Conservation (phyloP, 2,329 filamentous ascomycete genomes). For the Ophiostoma piceae region DNA sequence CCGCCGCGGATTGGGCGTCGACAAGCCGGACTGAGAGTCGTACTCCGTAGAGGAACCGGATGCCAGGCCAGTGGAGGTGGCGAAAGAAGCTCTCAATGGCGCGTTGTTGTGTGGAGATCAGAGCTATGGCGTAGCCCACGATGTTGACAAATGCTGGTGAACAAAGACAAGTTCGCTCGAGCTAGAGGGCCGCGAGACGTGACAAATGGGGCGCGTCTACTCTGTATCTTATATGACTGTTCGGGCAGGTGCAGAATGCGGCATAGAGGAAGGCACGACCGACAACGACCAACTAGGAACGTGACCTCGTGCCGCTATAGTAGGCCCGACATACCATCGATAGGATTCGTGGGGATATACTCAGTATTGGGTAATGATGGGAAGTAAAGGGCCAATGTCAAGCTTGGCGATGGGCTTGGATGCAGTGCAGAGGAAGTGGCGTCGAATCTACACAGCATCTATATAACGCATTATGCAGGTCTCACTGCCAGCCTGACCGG, state of each 20-base stretch:
- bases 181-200: background rate
- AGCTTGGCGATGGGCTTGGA: conserved; percentile 2
- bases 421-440: background rate
- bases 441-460: background rate
- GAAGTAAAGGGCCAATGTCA: background rate
- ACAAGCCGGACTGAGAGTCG: background rate
- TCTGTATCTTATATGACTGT: background rate
- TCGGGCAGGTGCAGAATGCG: background rate
- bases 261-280: background rate
- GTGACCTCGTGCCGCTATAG: background rate
- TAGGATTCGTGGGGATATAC: background rate
- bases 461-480: conserved; percentile 4
- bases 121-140: background rate
- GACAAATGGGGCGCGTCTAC: background rate
- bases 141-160: conserved; percentile 4
- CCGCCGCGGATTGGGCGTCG: background rate
- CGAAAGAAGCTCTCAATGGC: background rate
- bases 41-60: background rate
- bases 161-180: background rate
- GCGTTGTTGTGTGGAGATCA: background rate
- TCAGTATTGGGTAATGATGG: background rate
- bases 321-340: conserved; percentile 6
- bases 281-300: background rate
- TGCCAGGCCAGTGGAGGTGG: background rate
- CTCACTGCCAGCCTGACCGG: conserved; percentile 7